Percentiles rank a stretch among this genome's conserved stretches.
Conservation (phyloP, 2,329 filamentous ascomycete species). For the Aspergillus pseudonomiae region DNA sequence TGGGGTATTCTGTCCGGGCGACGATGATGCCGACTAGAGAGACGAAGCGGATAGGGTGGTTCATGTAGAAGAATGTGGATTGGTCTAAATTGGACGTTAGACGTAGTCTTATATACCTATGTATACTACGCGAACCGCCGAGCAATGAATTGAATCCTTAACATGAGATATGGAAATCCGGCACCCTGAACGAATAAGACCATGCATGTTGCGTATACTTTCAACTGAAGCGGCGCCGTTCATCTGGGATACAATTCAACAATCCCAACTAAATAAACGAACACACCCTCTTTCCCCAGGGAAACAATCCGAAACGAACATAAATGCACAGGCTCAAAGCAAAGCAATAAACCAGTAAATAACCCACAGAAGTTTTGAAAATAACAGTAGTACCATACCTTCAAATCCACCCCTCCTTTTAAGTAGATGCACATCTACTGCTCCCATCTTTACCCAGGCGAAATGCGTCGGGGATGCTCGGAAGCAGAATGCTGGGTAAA, state of each 20-base stretch:
- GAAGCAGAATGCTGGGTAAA: conserved; percentile 65
- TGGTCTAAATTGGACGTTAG: conserved; percentile 46
- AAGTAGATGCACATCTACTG: conserved; percentile 58
- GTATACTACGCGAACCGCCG: not conserved
- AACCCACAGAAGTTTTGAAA: not conserved
- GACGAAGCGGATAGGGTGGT: conserved; percentile 77
- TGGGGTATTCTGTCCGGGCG: conserved; percentile 58
- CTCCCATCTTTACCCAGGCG: conserved; percentile 64
- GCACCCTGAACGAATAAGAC: not conserved
- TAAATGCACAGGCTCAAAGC: not conserved
- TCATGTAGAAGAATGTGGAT: conserved; percentile 66
- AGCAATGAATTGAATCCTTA: not conserved
- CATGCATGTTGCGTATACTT: not conserved
- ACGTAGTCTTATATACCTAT: not conserved
- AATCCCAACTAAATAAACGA: not conserved
- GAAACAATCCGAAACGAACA: not conserved
- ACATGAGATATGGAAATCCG: not conserved
- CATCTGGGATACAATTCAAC: not conserved
- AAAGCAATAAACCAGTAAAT: not conserved
- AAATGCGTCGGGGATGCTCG: conserved; percentile 62
- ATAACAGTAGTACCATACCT: conserved; percentile 42
- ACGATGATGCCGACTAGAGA: conserved; percentile 72
- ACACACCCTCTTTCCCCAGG: not conserved
- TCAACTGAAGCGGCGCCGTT: not conserved
- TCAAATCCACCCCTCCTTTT: conserved; percentile 52